Evolutionary conservation across 768 basidiomycete genomes (phyloP).

Genomic region (Boletus tomentosulus): DNA sequence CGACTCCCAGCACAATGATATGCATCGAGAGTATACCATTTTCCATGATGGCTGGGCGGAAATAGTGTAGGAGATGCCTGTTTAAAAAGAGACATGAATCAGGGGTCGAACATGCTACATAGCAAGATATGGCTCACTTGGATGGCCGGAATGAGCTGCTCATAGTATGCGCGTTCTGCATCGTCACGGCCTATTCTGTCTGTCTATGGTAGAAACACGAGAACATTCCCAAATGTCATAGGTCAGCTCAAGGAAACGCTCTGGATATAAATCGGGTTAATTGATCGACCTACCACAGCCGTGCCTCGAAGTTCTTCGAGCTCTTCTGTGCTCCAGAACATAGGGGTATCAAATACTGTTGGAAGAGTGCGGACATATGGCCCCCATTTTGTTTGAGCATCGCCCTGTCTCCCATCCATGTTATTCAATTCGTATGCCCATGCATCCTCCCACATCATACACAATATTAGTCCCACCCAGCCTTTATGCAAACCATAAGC

Average conservation of each 20-base stretch:
- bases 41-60: slow-evolving; percentile 38
- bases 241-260: neutral
- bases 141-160: slow-evolving; percentile 67
- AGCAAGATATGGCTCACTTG: slow-evolving; percentile 40
- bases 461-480: slow-evolving; percentile 87
- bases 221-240: neutral
- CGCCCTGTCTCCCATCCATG: slow-evolving; percentile 1
- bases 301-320: slow-evolving; percentile 76
- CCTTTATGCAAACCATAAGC: slow-evolving; percentile 54
- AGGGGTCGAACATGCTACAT: neutral
- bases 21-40: slow-evolving; percentile 60
- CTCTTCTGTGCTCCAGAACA: slow-evolving; percentile 87
- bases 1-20: slow-evolving; percentile 91
- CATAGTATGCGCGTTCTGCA: slow-evolving; percentile 68
- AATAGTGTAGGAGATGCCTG: slow-evolving; percentile 77
- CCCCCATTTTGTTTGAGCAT: slow-evolving; percentile 16
- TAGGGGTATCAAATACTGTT: slow-evolving; percentile 74
- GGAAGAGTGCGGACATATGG: slow-evolving; percentile 50
- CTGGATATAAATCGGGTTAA: neutral
- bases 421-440: slow-evolving; percentile 59
- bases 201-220: slow-evolving; percentile 25
- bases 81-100: neutral
- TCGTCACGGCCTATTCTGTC: slow-evolving; percentile 86
- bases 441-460: slow-evolving; percentile 93
- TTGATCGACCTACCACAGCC: slow-evolving; percentile 72